Conservation (phyloP, 1,284 basidiomycete species). For the Pascua sp. region DNA sequence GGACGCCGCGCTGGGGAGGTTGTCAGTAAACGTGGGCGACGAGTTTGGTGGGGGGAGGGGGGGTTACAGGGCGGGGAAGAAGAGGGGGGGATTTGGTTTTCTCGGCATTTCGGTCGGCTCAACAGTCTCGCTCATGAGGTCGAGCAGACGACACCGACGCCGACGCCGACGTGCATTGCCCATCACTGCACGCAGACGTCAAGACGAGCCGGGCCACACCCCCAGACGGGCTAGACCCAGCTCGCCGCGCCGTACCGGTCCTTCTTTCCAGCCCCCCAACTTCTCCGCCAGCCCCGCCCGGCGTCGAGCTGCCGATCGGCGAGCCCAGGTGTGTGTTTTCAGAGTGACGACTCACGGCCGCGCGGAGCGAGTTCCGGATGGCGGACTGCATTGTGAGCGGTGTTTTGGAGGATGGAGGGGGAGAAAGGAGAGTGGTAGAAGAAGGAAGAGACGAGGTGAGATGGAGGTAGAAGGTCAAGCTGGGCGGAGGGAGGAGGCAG, state of each 20-base stretch:
- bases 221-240: not conserved
- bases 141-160: too few species aligned
- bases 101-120: too few species aligned
- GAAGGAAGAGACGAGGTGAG: conserved; percentile 13
- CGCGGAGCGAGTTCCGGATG: conserved; percentile 66
- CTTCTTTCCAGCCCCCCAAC: not conserved
- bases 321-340: not conserved
- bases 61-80: too few species aligned
- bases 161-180: too few species aligned
- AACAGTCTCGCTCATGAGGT: too few species aligned
- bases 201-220: too few species aligned
- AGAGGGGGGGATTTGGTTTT: too few species aligned
- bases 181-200: too few species aligned
- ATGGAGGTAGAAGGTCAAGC: not conserved
- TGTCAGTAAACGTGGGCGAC: conserved; percentile 6
- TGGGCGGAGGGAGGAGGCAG: not conserved
- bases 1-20: conserved; percentile 5
- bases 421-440: conserved; percentile 51
- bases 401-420: conserved; percentile 30
- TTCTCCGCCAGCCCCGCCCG: not conserved
- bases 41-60: not conserved
- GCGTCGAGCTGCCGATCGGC: conserved; percentile 2
- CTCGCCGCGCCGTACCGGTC: not conserved
- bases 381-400: conserved; percentile 72
- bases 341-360: conserved; percentile 33